A percentile compares a stretch with the other conserved stretches of the same genome.
These are phyloP conservation scores for Seminavis robusta DNA, from an alignment of 108 stramenopile species.

Conservation along the genomic window DNA sequence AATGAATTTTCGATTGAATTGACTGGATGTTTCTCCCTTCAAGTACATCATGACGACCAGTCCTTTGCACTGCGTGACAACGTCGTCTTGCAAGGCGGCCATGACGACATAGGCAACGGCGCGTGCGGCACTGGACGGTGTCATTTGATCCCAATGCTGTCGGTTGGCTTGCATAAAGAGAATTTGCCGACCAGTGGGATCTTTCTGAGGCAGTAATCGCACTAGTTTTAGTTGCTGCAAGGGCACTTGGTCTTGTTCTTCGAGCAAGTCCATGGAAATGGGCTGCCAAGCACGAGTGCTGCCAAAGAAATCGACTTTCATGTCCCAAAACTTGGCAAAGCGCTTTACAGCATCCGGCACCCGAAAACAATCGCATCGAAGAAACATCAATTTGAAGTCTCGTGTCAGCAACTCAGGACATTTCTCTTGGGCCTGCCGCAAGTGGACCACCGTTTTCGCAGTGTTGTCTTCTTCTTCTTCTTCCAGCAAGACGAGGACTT, in stretches of 20 bases:
- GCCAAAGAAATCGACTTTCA: conserved; percentile 52
- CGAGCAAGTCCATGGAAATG: conserved; percentile 16
- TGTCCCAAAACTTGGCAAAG: conserved; percentile 45
- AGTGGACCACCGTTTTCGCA: conserved; percentile 13
- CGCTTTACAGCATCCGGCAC: conserved; percentile 43
- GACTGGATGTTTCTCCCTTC: conserved; percentile 18
- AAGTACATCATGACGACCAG: conserved; percentile 34
- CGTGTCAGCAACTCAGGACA: conserved; percentile 34
- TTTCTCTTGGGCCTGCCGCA: conserved; percentile 25
- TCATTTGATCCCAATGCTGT: conserved; percentile 31
- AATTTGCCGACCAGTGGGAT: conserved; percentile 37
- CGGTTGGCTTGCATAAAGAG: conserved; percentile 43
- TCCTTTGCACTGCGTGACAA: conserved; percentile 34
- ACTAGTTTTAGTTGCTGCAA: no score
- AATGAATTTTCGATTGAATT: conserved; percentile 42
- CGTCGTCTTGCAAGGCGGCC: conserved; percentile 33
- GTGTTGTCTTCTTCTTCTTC: conserved; percentile 13
- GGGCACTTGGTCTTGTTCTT: no score
- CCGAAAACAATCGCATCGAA: conserved; percentile 59
- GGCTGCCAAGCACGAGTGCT: conserved; percentile 34
- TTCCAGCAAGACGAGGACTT: no score
- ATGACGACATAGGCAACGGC: conserved; percentile 48
- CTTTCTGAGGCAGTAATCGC: conserved; percentile 15
- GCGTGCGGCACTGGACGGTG: conserved; percentile 33
- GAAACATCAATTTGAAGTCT: conserved; percentile 43